A percentile compares a stretch with the other conserved stretches of the same genome.
These are phyloP conservation scores for Zygoascus flipseniorum DNA, from an alignment of 805 yeast species.

Conservation along the genomic window DNA sequence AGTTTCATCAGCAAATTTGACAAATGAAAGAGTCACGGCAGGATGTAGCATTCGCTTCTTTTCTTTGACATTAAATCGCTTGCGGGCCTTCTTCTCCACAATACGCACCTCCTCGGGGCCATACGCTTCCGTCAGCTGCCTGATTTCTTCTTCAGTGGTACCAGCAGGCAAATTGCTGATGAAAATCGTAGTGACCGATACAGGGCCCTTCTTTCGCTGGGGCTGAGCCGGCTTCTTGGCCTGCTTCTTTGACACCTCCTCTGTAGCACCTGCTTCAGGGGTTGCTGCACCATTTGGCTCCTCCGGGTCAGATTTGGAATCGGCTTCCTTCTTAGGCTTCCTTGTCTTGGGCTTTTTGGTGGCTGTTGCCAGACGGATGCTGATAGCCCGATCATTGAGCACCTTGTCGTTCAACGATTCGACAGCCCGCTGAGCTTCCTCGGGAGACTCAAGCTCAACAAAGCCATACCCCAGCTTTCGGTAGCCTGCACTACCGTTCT, in stretches of 20 bases:
- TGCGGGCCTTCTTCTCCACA: slow-evolving; percentile 11
- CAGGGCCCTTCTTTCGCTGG: slow-evolving; percentile 39
- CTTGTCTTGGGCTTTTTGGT: slow-evolving; percentile 12
- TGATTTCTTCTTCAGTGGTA: slow-evolving; percentile 40
- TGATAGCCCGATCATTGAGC: slow-evolving; percentile 16
- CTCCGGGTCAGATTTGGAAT: slow-evolving; percentile 15
- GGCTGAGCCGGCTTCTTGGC: slow-evolving; percentile 33
- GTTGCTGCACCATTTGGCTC: slow-evolving; percentile 19
- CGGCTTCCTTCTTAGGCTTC: slow-evolving; percentile 7
- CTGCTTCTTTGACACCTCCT: slow-evolving; percentile 44
- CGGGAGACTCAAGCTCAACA: slow-evolving; percentile 37
- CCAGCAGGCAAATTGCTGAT: slow-evolving; percentile 51
- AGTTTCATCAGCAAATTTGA: slow-evolving; percentile 50
- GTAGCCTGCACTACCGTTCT: slow-evolving; percentile 9
- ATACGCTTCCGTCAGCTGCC: slow-evolving; percentile 30
- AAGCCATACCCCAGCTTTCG: slow-evolving; percentile 45
- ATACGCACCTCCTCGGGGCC: slow-evolving; percentile 28
- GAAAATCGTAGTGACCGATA: slow-evolving; percentile 50
- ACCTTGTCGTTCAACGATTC: slow-evolving; percentile 31
- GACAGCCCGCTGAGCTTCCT: slow-evolving; percentile 35
- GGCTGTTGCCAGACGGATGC: slow-evolving; percentile 31
- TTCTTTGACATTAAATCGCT: slow-evolving; percentile 4
- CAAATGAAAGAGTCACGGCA: slow-evolving; percentile 38
- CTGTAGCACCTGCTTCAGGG: slow-evolving; percentile 20
- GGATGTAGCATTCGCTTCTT: slow-evolving; percentile 16